phyloP scores from a whole-genome alignment of 1,284 basidiomycete species.

The Sporisorium sorghi region DNA sequence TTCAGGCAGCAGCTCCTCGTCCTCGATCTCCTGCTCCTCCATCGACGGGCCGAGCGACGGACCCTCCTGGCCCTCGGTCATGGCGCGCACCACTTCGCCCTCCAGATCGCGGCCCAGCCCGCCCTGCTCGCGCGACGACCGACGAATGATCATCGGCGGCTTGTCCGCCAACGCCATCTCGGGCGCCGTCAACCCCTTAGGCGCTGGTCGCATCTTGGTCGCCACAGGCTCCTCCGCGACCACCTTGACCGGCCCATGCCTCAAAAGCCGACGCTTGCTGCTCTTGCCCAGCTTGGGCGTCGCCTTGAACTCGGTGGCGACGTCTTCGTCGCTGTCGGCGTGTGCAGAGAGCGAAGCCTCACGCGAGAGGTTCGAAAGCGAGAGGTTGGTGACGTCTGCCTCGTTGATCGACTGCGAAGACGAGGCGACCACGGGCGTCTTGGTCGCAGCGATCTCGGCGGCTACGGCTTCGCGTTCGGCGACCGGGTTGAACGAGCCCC shows the following conservation, averaged over 20 bases:
- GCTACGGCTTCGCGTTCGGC: slow-evolving; percentile 42
- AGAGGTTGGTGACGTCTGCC: neutral
- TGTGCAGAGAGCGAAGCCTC: slow-evolving; percentile 10
- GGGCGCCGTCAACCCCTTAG: slow-evolving; percentile 38
- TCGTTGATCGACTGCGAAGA: slow-evolving; percentile 8
- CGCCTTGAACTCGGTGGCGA: neutral
- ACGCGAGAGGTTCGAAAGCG: slow-evolving; percentile 10
- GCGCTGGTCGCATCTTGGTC: slow-evolving; percentile 17
- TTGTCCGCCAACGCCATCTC: slow-evolving; percentile 45
- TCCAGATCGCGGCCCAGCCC: slow-evolving; percentile 63
- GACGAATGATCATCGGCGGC: slow-evolving; percentile 51
- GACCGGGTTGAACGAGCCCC: slow-evolving; percentile 50
- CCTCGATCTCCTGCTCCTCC: slow-evolving; percentile 24
- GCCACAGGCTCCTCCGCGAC: slow-evolving; percentile 36
- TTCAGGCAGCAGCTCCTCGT: neutral
- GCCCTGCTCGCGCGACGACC: slow-evolving; percentile 58
- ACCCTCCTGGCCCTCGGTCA: slow-evolving; percentile 44
- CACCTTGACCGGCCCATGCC: slow-evolving; percentile 46
- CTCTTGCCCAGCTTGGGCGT: slow-evolving; percentile 22
- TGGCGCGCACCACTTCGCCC: slow-evolving; percentile 55
- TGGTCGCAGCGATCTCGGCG: slow-evolving; percentile 25
- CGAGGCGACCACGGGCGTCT: slow-evolving; percentile 12
- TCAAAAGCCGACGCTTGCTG: slow-evolving; percentile 33
- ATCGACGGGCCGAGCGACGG: slow-evolving; percentile 40
- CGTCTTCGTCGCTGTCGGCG: slow-evolving; percentile 35